Percentiles rank a stretch among this genome's conserved stretches.
phyloP scores from a whole-genome alignment of 306 rosid genomes.

The Cucurbita moschata region DNA sequence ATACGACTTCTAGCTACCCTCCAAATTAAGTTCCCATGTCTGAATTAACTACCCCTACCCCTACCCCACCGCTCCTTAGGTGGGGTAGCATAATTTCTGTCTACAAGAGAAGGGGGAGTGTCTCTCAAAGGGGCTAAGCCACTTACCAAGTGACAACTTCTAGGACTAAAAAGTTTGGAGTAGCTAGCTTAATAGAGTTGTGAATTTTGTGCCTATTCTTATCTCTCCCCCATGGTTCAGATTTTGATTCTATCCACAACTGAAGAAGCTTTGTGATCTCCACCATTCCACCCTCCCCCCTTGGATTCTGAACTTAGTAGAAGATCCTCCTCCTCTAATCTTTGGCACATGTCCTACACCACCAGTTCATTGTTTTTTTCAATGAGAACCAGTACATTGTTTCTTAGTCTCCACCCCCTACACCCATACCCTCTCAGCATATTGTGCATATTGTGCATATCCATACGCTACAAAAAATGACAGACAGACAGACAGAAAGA shows the following conservation, averaged over 20 bases:
- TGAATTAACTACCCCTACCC: background rate
- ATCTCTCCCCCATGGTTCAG: too few relatives aligned
- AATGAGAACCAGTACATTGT: background rate
- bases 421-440: background rate
- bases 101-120: background rate
- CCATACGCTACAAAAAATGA: background rate
- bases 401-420: background rate
- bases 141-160: background rate
- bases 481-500: background rate
- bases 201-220: background rate
- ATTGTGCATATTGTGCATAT: background rate
- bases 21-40: background rate
- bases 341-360: background rate
- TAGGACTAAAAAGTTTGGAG: background rate
- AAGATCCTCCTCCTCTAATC: background rate
- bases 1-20: background rate
- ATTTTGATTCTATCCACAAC: too few relatives aligned
- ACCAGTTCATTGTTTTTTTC: background rate
- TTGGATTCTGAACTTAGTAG: background rate
- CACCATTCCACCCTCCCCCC: background rate
- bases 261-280: background rate
- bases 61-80: background rate
- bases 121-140: background rate
- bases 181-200: background rate
- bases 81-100: background rate